Base-by-base conservation (phyloP, 139 green algal species). In the Eudorina sp. region DNA sequence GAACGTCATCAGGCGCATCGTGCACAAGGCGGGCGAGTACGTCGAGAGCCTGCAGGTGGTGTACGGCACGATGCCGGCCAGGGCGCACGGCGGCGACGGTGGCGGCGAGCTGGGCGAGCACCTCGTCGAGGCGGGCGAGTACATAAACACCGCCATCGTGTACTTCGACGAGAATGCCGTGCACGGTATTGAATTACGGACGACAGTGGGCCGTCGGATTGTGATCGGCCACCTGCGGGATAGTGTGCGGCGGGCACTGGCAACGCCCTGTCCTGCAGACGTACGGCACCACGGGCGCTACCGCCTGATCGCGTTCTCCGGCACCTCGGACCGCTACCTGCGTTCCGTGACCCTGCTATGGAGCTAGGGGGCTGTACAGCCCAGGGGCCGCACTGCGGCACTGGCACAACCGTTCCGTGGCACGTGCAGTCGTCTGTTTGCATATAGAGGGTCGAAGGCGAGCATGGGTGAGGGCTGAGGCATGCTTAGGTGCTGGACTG, bases 101-200 rank as follows among this genome's bases (percentile, higher is more conserved):
- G 73, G 40, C 40, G 70, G 73, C 31, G 73, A 62, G 23, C 9
- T 43, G 23, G 7, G 27, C 11, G 73, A 81, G 18, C 73, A 81
- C 31, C 11, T n/a, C 13, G 73, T 81, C 27, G 73, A 81, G 41
- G 45, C 3, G 73, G 73, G 73, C 45, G 73, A 81, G 46, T 81
- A 64, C 73, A 81, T 81, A 23, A 81, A 81, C 45, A 29, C 23
- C 21, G 73, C 73, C 27, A 2, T 81, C 6, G 45, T 81, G 14
- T 81, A 81, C 45, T 81, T 64, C 46, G 73, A 81, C 46, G 73
- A 81, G 46, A 48, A 19, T 46, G 73, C 45, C 14, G 45, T 81
- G 2, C 73, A 81, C 43, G 73, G 73, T 29, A 41, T 81, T 23
- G 43, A 40, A 6, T 29, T 81, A 1, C 0, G 27, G 9, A 81